Evolutionary conservation across 2,329 filamentous ascomycete genomes (phyloP).

Genomic region (Fonsecaea multimorphosa): DNA sequence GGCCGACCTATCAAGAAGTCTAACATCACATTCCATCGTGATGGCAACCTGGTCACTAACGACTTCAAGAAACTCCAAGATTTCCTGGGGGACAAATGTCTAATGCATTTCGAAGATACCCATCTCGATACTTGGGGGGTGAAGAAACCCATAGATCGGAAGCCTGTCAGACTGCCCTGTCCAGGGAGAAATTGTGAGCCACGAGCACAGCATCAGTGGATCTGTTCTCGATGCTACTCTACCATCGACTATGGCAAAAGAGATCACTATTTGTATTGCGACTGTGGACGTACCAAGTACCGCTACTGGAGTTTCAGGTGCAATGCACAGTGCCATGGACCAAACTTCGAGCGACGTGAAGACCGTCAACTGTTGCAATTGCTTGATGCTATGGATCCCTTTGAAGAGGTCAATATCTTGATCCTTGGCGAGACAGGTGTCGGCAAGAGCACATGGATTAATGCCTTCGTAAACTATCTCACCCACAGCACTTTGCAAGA

Average conservation of each 20-base stretch:
- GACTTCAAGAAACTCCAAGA: slow-evolving; percentile 37
- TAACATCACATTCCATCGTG: slow-evolving; percentile 35
- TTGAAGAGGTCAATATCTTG: slow-evolving; percentile 51
- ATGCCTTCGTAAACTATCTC: slow-evolving; percentile 57
- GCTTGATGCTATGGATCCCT: slow-evolving; percentile 40
- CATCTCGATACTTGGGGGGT: slow-evolving; percentile 33
- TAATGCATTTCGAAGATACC: slow-evolving; percentile 32
- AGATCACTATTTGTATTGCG: slow-evolving; percentile 48
- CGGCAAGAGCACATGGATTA: slow-evolving; percentile 59
- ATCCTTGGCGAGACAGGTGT: slow-evolving; percentile 58
- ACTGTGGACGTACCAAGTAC: slow-evolving; percentile 45
- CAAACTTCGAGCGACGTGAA: slow-evolving; percentile 37
- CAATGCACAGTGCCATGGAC: slow-evolving; percentile 40
- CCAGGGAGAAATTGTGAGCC: slow-evolving; percentile 41
- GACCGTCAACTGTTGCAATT: slow-evolving; percentile 30
- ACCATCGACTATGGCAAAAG: slow-evolving; percentile 42
- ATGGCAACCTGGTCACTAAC: slow-evolving; percentile 24
- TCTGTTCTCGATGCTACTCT: slow-evolving; percentile 41
- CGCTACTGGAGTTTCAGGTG: slow-evolving; percentile 45
- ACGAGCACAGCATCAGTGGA: slow-evolving; percentile 33
- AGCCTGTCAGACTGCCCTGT: slow-evolving; percentile 45
- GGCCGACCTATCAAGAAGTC: slow-evolving; percentile 29
- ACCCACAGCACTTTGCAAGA: slow-evolving; percentile 47
- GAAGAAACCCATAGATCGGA: slow-evolving; percentile 41
- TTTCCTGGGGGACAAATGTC: slow-evolving; percentile 37